Evolutionary conservation across 116 monocot genomes (phyloP).

Genomic region (Trichopus zeylanicus): DNA sequence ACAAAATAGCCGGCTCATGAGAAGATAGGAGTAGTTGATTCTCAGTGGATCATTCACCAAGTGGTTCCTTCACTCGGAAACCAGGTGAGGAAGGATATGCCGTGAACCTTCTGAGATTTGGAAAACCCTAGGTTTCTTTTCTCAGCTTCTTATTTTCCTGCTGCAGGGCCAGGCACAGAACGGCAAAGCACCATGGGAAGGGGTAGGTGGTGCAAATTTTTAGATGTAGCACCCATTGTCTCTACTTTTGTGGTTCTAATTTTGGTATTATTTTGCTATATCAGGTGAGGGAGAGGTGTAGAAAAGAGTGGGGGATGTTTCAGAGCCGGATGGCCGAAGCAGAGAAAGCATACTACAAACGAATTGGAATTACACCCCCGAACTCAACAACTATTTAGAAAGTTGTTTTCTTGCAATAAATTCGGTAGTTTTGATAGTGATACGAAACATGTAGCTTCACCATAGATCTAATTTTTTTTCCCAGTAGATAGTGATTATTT

Average conservation of each 20-base stretch:
- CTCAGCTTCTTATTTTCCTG: not conserved
- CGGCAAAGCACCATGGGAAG: constrained; percentile 55
- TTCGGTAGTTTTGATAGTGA: too few relatives aligned
- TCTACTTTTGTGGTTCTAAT: not conserved
- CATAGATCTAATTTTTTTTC: not conserved
- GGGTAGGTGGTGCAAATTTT: constrained; percentile 35
- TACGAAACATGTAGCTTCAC: not conserved
- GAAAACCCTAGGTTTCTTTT: not conserved
- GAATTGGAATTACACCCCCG: constrained; percentile 2
- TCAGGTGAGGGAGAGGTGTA: constrained; percentile 27
- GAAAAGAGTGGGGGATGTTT: constrained; percentile 28
- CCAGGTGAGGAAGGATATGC: constrained; percentile 38
- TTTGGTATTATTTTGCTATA: not conserved
- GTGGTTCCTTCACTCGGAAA: constrained; percentile 35
- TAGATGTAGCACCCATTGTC: not conserved
- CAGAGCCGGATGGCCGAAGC: constrained; percentile 23
- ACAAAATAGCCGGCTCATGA: constrained; percentile 12
- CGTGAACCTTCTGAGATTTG: not conserved
- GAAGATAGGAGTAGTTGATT: constrained; percentile 20
- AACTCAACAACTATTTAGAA: constrained; percentile 19
- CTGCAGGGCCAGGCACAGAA: constrained; percentile 41
- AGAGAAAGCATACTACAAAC: constrained; percentile 17
- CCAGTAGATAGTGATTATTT: too few relatives aligned
- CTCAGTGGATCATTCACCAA: constrained; percentile 29
- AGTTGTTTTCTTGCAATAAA: not conserved